phyloP scores from a whole-genome alignment of 305 asterid species.

The Petunia hybrid region DNA sequence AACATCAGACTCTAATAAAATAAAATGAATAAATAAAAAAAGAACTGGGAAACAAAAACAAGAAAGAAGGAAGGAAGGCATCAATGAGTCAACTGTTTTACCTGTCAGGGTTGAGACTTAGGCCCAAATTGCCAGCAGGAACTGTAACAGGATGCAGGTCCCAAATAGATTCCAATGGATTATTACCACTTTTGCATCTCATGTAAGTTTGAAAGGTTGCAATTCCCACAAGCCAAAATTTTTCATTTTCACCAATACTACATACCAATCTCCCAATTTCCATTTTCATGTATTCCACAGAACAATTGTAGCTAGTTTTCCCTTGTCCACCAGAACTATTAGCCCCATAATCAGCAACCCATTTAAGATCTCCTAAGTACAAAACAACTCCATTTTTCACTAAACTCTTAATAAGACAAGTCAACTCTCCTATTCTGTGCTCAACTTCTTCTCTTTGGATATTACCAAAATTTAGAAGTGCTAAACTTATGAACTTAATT shows the following conservation, averaged over 20 bases:
- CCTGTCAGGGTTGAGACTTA: conserved; percentile 75
- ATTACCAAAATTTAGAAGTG: conserved; percentile 59
- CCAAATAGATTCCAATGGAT: conserved; percentile 77
- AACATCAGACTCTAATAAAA: no score
- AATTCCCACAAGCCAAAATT: conserved; percentile 81
- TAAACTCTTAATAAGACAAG: conserved; percentile 59
- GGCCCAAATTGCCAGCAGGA: conserved; percentile 66
- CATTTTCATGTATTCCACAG: conserved; percentile 87
- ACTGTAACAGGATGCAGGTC: conserved; percentile 76
- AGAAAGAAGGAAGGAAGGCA: no score
- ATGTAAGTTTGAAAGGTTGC: conserved; percentile 79
- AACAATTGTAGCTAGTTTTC: conserved; percentile 57
- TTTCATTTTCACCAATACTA: conserved; percentile 63
- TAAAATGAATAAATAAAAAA: no score
- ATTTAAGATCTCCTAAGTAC: conserved; percentile 84
- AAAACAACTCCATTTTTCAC: conserved; percentile 73
- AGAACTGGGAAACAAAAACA: no score
- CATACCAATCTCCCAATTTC: conserved; percentile 74
- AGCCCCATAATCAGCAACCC: conserved; percentile 73
- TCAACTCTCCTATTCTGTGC: conserved; percentile 66
- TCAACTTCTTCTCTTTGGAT: conserved; percentile 69
- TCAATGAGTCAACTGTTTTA: no score
- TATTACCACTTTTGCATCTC: conserved; percentile 70
- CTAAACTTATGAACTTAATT: conserved; percentile 65
- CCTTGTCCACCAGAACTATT: conserved; percentile 44